A percentile compares a stretch with the other conserved stretches of the same genome.
Evolutionary conservation across 768 basidiomycete species (phyloP).

Genomic region (Scleroderma bovista): DNA sequence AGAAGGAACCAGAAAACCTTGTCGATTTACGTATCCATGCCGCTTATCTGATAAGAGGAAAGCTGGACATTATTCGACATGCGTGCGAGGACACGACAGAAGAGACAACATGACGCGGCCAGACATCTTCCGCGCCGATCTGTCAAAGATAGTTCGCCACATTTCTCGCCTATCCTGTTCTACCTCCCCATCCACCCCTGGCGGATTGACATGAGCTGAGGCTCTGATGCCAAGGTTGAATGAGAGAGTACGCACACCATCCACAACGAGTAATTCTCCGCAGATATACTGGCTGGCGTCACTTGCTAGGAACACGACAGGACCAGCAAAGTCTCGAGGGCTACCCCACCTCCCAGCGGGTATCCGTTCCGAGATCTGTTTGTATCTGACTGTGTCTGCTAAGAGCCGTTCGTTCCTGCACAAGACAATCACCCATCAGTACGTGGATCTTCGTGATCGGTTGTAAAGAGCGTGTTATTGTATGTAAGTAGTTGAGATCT

Average conservation of each 20-base stretch:
- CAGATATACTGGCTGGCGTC: slow-evolving; percentile 62
- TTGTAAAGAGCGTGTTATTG: not conserved
- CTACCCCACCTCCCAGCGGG: slow-evolving; percentile 65
- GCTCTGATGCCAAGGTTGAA: not conserved
- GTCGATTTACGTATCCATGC: not conserved
- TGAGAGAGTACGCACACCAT: slow-evolving; percentile 52
- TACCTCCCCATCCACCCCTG: slow-evolving; percentile 4
- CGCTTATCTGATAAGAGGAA: slow-evolving; percentile 1
- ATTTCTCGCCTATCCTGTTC: not conserved
- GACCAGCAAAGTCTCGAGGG: slow-evolving; percentile 63
- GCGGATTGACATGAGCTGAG: not conserved
- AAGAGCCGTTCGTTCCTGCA: slow-evolving; percentile 61
- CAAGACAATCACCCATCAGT: slow-evolving; percentile 9
- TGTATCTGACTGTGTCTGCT: slow-evolving; percentile 51
- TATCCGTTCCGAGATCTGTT: slow-evolving; percentile 68
- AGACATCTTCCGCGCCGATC: not conserved
- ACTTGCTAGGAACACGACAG: slow-evolving; percentile 61
- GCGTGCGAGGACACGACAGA: not conserved
- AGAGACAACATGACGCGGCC: not conserved
- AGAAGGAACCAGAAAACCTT: not conserved
- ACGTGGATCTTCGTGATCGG: slow-evolving; percentile 3
- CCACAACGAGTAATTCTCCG: slow-evolving; percentile 62
- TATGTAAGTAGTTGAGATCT: not conserved
- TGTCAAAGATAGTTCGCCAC: not conserved
- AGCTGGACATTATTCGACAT: not conserved